Evolutionary conservation across 768 basidiomycete species (phyloP).

Genomic region (Pleurotus giganteus): DNA sequence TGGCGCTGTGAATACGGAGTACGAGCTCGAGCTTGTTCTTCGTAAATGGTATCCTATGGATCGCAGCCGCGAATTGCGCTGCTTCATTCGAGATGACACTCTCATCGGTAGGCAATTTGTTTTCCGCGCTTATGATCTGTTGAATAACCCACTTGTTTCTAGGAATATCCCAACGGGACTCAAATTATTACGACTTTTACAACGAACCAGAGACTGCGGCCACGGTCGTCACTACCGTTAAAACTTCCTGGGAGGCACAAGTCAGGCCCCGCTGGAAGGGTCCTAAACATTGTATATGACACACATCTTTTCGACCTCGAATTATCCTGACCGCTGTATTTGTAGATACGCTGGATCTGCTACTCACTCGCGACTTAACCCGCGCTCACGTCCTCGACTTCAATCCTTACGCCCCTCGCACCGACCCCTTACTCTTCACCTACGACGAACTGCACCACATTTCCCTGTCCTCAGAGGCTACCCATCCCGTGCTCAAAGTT

Average conservation of each 20-base stretch:
- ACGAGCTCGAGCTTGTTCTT: conserved; percentile 80
- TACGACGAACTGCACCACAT: conserved; percentile 69
- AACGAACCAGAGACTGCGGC: conserved; percentile 55
- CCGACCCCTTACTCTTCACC: conserved; percentile 85
- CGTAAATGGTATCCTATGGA: conserved; percentile 91
- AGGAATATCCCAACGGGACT: conserved; percentile 89
- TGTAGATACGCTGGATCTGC: conserved; percentile 81
- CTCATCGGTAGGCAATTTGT: conserved; percentile 62
- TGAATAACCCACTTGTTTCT: conserved; percentile 1
- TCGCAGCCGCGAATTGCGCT: conserved; percentile 80
- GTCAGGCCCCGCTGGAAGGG: conserved; percentile 60
- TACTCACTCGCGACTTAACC: conserved; percentile 78
- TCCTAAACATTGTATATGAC: conserved; percentile 61
- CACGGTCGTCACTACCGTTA: conserved; percentile 51
- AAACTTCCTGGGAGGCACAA: conserved; percentile 64
- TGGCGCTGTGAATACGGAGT: conserved; percentile 21
- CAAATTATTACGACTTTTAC: conserved; percentile 85
- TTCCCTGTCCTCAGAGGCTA: conserved; percentile 15
- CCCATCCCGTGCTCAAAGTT: conserved; percentile 50
- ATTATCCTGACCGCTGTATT: neutral
- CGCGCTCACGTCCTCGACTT: conserved; percentile 87
- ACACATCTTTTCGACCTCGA: neutral
- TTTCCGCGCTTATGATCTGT: neutral
- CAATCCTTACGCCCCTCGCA: conserved; percentile 81
- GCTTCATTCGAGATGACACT: conserved; percentile 75